Evolutionary conservation across 2,329 filamentous ascomycete species (phyloP), one percentile per base, ranked within the genome.

Genomic region (Alternaria ventricosa): DNA sequence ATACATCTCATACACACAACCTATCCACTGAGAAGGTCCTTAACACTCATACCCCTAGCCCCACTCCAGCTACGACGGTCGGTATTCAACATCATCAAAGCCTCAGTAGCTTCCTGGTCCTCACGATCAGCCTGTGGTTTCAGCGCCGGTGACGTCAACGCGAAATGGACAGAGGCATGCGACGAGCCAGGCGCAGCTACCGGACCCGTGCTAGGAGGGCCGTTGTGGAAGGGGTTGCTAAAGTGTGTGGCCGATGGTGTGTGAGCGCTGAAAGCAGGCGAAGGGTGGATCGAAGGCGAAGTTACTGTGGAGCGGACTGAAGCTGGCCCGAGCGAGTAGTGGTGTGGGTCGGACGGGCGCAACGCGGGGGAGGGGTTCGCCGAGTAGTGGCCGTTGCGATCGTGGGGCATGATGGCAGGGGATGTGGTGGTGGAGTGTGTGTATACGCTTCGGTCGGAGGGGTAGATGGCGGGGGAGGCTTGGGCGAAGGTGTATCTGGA

Each of bases 81-180:
- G 57, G 86, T 89, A 69, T 94, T 96, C 63, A 97, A 83, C 94
- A 97, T 97, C 77, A 97, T 80, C 70, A 97, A 79, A 4, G 94
- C 94, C 12, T 93, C 90, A 8, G 93, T 96, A 1, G 93, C 94
- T 78, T 96, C 93, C 64, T 94, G 90, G 46, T 85, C 83, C 28
- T 83, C 78, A 9, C 71, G 81, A 51, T 78, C 78, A 25, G 78
- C 70, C 63, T 77, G 77, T 3, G 79, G 76, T 6, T 70, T 72
- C 6, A 81, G 62, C 11, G 77, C 78, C 10, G 80, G 79, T 11
- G 76, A 79, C 3, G 78, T 81, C 30, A 81, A 61, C 4, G 66
- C 66, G 57, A 79, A 79, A n/a, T 71, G 60, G 7, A 67, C 65
- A 11, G 63, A 73, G 6, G 69, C 63, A 43, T 76, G 72, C 15